Conservation (phyloP, 495 filamentous ascomycete genomes). For the Penicillium paradoxum region DNA sequence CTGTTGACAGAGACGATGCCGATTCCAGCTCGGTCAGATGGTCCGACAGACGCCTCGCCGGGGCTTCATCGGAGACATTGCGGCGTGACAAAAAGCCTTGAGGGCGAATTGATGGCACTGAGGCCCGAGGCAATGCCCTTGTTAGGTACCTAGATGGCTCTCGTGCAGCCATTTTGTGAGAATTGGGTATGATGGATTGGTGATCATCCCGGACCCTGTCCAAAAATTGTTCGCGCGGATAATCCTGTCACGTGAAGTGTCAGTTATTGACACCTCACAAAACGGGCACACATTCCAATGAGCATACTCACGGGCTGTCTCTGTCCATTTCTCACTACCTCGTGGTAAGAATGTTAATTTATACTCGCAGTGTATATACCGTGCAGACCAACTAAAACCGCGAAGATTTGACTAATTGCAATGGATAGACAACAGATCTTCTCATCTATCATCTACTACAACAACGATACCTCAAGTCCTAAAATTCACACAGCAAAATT, state of each 20-base stretch:
- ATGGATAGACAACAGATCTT: too few species aligned
- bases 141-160: conserved; percentile 41
- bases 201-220: conserved; percentile 11
- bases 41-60: conserved; percentile 28
- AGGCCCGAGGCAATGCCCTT: conserved; percentile 38
- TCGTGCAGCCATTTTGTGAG: conserved; percentile 37
- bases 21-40: conserved; percentile 37
- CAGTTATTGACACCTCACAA: conserved; percentile 9
- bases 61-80: conserved; percentile 46
- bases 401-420: too few species aligned
- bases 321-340: too few species aligned
- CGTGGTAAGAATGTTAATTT: too few species aligned
- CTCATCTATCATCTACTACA: too few species aligned
- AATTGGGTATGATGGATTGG: conserved; percentile 15
- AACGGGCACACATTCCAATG: conserved; percentile 2
- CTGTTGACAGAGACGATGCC: conserved; percentile 27
- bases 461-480: too few species aligned
- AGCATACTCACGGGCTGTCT: too few species aligned
- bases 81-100: conserved; percentile 37
- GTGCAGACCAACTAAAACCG: too few species aligned
- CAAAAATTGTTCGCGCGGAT: conserved; percentile 37
- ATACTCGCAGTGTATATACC: too few species aligned
- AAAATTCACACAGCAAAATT: too few species aligned
- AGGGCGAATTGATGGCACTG: conserved; percentile 30
- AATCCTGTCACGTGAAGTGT: conserved; percentile 12